Conservation (phyloP, 306 rosid genomes). For the Ziziphus jujuba region DNA sequence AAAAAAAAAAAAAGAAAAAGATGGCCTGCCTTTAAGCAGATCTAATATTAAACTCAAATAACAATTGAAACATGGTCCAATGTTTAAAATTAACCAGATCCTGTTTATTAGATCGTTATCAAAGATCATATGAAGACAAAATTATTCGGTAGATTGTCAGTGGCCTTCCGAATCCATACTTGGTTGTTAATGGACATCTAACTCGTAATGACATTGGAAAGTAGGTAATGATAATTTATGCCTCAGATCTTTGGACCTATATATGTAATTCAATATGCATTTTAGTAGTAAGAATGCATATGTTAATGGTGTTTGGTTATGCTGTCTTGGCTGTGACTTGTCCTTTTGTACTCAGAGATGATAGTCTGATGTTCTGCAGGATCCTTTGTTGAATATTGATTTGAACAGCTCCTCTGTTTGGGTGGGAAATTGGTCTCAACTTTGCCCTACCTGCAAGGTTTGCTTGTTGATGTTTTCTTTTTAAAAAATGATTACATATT, state of each 20-base stretch:
- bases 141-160: background rate
- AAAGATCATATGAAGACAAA: no score
- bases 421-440: constrained; percentile 98
- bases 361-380: constrained; percentile 52
- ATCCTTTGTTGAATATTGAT: constrained; percentile 77
- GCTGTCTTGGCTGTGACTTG: background rate
- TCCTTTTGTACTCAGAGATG: constrained; percentile 10
- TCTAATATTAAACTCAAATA: background rate
- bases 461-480: constrained; percentile 22
- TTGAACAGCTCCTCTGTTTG: constrained; percentile 69
- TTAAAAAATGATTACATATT: background rate
- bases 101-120: no score
- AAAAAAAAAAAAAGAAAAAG: background rate
- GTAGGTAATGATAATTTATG: background rate
- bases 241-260: background rate
- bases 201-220: background rate
- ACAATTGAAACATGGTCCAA: constrained; percentile 16
- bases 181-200: no score
- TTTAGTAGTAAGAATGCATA: background rate
- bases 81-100: background rate
- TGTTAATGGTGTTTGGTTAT: background rate
- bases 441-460: constrained; percentile 99
- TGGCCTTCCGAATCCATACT: background rate
- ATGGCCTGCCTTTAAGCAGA: background rate
- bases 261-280: background rate